Percentiles rank a stretch among this genome's conserved stretches.
phyloP scores from a whole-genome alignment of 164 flowering plant genomes.

The Chimonanthus praecox region DNA sequence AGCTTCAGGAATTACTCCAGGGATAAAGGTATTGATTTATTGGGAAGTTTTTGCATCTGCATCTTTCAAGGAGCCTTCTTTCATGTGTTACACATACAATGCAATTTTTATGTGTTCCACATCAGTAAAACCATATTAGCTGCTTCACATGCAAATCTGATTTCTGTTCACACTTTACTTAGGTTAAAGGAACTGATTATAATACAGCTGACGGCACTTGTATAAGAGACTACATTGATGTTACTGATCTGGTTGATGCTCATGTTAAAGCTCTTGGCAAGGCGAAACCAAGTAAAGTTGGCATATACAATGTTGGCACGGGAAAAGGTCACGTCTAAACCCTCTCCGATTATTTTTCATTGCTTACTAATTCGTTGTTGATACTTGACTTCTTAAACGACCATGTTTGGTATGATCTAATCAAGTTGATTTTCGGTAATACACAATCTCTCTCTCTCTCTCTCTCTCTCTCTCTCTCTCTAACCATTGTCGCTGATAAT shows the following conservation, averaged over 20 bases:
- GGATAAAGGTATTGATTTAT: constrained; percentile 61
- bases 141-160: neutral
- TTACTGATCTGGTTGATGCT: constrained; percentile 94
- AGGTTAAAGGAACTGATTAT: constrained; percentile 94
- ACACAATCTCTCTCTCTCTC: neutral
- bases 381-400: neutral
- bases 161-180: constrained; percentile 1
- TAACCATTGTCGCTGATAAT: neutral
- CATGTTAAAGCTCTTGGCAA: constrained; percentile 96
- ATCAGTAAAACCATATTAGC: neutral
- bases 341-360: neutral
- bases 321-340: constrained; percentile 56
- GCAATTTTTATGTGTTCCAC: neutral
- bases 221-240: constrained; percentile 89
- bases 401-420: neutral
- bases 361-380: neutral
- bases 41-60: neutral
- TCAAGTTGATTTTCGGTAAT: neutral
- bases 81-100: neutral
- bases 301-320: constrained; percentile 97
- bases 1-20: constrained; percentile 72
- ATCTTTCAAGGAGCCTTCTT: neutral
- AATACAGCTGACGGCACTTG: constrained; percentile 90
- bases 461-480: neutral
- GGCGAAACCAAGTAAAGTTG: constrained; percentile 68